These are phyloP conservation scores for Arthonia radiata DNA, from an alignment of 495 filamentous ascomycete genomes.

Conservation along the genomic window DNA sequence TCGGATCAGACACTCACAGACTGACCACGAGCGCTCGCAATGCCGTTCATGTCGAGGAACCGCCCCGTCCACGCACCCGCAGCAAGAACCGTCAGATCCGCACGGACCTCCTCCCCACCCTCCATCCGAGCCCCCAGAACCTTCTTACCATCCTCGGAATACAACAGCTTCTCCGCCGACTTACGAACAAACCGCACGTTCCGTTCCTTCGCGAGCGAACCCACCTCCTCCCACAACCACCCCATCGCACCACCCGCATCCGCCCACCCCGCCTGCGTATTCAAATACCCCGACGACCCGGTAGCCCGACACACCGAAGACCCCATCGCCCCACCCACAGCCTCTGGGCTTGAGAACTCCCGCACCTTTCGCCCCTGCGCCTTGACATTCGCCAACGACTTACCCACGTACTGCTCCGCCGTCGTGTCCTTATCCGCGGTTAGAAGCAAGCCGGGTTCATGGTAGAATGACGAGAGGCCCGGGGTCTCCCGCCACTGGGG, in stretches of 20 bases:
- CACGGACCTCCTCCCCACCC: slow-evolving; percentile 26
- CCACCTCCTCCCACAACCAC: slow-evolving; percentile 27
- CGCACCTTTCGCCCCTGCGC: slow-evolving; percentile 25
- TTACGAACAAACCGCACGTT: slow-evolving; percentile 37
- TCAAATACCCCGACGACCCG: slow-evolving; percentile 56
- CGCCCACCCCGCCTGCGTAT: slow-evolving; percentile 58
- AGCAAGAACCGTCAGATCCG: slow-evolving; percentile 55
- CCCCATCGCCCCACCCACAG: slow-evolving; percentile 20
- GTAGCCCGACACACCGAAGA: slow-evolving; percentile 22
- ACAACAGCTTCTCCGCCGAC: slow-evolving; percentile 32
- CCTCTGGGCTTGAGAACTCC: slow-evolving; percentile 5
- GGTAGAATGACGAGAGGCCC: slow-evolving; percentile 44
- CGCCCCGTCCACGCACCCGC: slow-evolving; percentile 64
- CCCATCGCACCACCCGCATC: slow-evolving; percentile 52
- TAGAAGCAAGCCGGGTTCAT: slow-evolving; percentile 48
- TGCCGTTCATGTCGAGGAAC: slow-evolving; percentile 55
- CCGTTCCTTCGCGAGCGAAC: slow-evolving; percentile 26
- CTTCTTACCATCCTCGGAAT: slow-evolving; percentile 5
- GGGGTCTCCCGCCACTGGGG: slow-evolving; percentile 41
- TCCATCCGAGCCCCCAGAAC: slow-evolving; percentile 29
- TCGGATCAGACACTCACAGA: too few species aligned
- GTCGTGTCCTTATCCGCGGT: slow-evolving; percentile 28
- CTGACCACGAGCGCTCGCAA: slow-evolving; percentile 57
- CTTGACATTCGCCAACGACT: slow-evolving; percentile 39
- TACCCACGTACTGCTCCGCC: slow-evolving; percentile 33